phyloP scores from a whole-genome alignment of 2,329 filamentous ascomycete genomes.

The Verticillium alfalfae region DNA sequence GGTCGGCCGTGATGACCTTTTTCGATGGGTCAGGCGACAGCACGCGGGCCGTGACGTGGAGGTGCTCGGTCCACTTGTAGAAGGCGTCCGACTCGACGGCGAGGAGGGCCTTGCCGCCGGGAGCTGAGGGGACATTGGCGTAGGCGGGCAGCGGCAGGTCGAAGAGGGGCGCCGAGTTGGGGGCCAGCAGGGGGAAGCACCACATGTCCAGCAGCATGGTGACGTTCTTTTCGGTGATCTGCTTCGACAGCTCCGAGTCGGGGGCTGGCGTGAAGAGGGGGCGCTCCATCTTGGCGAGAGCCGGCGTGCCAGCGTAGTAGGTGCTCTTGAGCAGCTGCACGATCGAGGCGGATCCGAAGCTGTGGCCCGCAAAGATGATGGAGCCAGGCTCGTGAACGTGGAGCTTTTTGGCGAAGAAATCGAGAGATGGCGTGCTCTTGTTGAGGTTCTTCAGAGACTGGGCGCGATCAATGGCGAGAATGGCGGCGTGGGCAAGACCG shows the following conservation, averaged over 20 bases:
- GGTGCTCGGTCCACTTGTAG: conserved; percentile 70
- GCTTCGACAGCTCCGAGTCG: conserved; percentile 50
- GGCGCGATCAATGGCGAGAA: conserved; percentile 61
- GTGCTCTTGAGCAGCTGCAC: conserved; percentile 75
- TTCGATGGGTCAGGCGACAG: conserved; percentile 52
- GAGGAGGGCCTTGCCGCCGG: conserved; percentile 55
- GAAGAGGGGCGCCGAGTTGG: conserved; percentile 58
- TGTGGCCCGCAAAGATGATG: conserved; percentile 74
- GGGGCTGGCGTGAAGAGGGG: conserved; percentile 57
- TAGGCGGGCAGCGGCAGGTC: conserved; percentile 71
- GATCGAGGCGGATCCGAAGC: conserved; percentile 70
- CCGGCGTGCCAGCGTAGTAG: conserved; percentile 55
- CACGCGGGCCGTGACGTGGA: conserved; percentile 61
- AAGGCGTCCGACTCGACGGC: conserved; percentile 73
- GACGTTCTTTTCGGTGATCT: conserved; percentile 64
- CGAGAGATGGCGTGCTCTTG: conserved; percentile 41
- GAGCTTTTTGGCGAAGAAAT: conserved; percentile 55
- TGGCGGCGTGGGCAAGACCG: conserved; percentile 61
- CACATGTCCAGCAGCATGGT: conserved; percentile 74
- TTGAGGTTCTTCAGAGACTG: conserved; percentile 47
- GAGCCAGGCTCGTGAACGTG: conserved; percentile 66
- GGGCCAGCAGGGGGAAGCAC: conserved; percentile 66
- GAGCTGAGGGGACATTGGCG: conserved; percentile 38
- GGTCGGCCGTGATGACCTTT: conserved; percentile 30
- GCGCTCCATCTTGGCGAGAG: conserved; percentile 39